Evolutionary conservation across 371 early-diverging fungal genomes (phyloP), one percentile per base, ranked within the genome.

Genomic region (Dinochytrium kinnereticum): DNA sequence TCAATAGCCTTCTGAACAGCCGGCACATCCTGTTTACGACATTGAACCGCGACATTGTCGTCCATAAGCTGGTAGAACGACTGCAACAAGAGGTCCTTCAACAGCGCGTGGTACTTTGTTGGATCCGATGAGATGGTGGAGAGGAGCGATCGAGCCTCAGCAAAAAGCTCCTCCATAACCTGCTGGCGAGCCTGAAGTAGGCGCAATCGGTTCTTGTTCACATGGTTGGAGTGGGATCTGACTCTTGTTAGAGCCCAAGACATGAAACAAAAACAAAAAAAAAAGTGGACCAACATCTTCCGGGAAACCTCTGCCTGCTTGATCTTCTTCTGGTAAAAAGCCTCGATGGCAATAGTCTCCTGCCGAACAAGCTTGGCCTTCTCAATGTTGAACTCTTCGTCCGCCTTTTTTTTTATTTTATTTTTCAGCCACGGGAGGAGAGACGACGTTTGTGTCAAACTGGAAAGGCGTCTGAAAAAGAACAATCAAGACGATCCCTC

Each of bases 371-470:
- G 88, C 81, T 96, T 96, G 73, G 94, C 96, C 91, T 96, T 96
- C 85, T 98, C 98, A 85, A 98, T 98, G 84, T 97, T 97, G 90
- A 97, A 97, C 79, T 98, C 98, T 80, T 98, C 98, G 84, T 96
- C 95, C 59, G 98, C 98, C 82, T 82, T 38, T 19, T n/a, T n/a
- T n/a, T n/a, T n/a, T n/a, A n/a, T n/a, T n/a, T n/a, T n/a, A n/a
- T n/a, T n/a, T n/a, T n/a, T n/a, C n/a, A n/a, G n/a, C n/a, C n/a
- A n/a, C n/a, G n/a, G n/a, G n/a, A n/a, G n/a, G n/a, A n/a, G n/a
- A n/a, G n/a, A n/a, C n/a, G n/a, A n/a, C n/a, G n/a, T n/a, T n/a
- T n/a, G n/a, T n/a, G n/a, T n/a, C n/a, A n/a, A n/a, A n/a, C n/a
- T n/a, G n/a, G n/a, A n/a, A n/a, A n/a, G n/a, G n/a, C n/a, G n/a